Conservation (phyloP, 208 protist species). For the Strigomonas culicis region DNA sequence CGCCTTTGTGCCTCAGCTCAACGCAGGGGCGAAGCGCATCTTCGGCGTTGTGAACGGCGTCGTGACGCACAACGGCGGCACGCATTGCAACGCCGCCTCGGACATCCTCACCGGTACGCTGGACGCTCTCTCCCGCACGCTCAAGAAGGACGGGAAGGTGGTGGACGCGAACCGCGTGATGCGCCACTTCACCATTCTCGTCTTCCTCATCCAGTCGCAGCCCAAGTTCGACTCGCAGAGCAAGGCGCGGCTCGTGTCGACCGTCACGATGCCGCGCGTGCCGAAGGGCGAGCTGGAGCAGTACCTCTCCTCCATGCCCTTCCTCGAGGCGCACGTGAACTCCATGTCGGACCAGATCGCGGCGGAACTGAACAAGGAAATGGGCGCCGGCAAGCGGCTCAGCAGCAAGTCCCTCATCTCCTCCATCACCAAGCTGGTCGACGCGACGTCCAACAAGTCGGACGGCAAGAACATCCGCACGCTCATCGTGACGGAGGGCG, state of each 20-base stretch:
- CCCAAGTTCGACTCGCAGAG: conserved; percentile 99
- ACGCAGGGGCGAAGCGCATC: conserved; percentile 87
- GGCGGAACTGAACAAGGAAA: conserved; percentile 81
- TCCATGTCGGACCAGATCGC: conserved; percentile 60
- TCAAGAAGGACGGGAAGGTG: conserved; percentile 86
- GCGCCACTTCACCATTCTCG: conserved; percentile 96
- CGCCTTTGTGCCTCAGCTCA: conserved; percentile 89
- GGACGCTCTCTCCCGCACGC: conserved; percentile 38
- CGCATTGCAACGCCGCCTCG: conserved; percentile 96
- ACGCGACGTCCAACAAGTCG: conserved; percentile 80
- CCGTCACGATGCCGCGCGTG: conserved; percentile 69
- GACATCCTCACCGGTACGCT: conserved; percentile 81
- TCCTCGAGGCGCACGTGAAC: conserved; percentile 76
- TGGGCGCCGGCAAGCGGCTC: conserved; percentile 57
- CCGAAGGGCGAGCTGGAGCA: conserved; percentile 88
- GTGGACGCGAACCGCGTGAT: conserved; percentile 95
- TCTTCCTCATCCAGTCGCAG: conserved; percentile 98
- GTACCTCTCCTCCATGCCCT: conserved; percentile 79
- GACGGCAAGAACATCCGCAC: conserved; percentile 89
- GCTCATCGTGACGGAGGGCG: conserved; percentile 98
- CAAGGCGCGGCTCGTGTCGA: conserved; percentile 97
- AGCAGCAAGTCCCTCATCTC: conserved; percentile 77
- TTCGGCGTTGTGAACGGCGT: conserved; percentile 99
- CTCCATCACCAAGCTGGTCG: conserved; percentile 98
- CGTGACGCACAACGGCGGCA: conserved; percentile 97